Evolutionary conservation across 2,329 filamentous ascomycete genomes (phyloP).

Genomic region (Colletotrichum higginsianum): DNA sequence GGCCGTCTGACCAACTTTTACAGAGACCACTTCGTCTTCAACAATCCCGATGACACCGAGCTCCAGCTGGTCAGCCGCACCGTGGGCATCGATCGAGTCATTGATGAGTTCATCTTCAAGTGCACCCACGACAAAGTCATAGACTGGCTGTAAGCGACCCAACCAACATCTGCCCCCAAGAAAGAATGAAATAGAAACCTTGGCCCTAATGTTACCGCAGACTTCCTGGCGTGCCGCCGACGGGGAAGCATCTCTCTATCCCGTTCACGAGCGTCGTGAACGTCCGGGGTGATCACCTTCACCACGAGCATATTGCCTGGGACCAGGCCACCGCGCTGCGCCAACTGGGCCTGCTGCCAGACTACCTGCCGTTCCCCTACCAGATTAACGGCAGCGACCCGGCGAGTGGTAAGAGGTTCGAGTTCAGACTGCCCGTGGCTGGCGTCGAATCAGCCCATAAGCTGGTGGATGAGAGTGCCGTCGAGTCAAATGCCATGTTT

Average conservation of each 20-base stretch:
- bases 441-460: constrained; percentile 52
- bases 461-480: constrained; percentile 49
- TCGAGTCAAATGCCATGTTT: constrained; percentile 53
- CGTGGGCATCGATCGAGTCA: constrained; percentile 78
- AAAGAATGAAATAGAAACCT: no score
- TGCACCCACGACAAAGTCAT: constrained; percentile 75
- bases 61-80: constrained; percentile 81
- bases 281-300: constrained; percentile 74
- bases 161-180: not conserved
- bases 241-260: constrained; percentile 67
- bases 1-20: constrained; percentile 77
- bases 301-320: constrained; percentile 79
- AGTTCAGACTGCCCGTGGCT: constrained; percentile 52
- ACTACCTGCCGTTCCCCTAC: constrained; percentile 74
- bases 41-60: constrained; percentile 76
- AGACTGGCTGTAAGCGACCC: constrained; percentile 75
- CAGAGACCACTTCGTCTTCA: constrained; percentile 80
- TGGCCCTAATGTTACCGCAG: constrained; percentile 42
- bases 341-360: constrained; percentile 68
- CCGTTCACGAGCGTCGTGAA: constrained; percentile 75
- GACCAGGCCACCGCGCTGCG: constrained; percentile 76
- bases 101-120: constrained; percentile 79
- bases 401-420: constrained; percentile 41
- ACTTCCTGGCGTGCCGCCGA: constrained; percentile 70
- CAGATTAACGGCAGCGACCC: constrained; percentile 35